Conservation (phyloP, 2,329 filamentous ascomycete genomes). For the Amesomyces nigricolor region DNA sequence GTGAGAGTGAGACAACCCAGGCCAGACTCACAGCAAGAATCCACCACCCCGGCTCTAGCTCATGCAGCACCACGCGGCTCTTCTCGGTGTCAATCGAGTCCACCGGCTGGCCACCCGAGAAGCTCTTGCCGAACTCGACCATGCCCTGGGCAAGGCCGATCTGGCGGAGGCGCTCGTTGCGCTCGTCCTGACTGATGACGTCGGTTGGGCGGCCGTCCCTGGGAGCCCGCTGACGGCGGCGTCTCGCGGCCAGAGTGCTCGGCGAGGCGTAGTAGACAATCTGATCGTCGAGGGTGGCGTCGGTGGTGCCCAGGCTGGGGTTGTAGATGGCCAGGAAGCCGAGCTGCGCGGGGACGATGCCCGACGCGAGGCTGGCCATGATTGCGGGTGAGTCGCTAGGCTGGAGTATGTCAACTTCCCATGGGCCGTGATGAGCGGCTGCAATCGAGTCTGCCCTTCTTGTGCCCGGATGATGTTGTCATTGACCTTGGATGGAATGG, state of each 20-base stretch:
- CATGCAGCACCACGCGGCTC: constrained; percentile 74
- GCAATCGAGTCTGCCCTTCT: no score
- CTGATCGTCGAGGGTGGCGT: constrained; percentile 71
- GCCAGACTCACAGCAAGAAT: constrained; percentile 69
- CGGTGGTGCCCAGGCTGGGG: constrained; percentile 52
- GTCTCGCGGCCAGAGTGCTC: constrained; percentile 38
- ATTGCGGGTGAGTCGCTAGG: neutral
- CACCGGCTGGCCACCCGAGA: constrained; percentile 69
- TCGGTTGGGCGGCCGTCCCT: constrained; percentile 38
- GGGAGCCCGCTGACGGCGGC: constrained; percentile 35
- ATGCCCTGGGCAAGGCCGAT: constrained; percentile 96
- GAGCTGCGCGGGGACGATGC: constrained; percentile 70
- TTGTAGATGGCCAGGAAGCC: constrained; percentile 95
- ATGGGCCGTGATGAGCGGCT: no score
- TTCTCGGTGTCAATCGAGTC: constrained; percentile 90
- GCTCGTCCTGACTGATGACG: constrained; percentile 54
- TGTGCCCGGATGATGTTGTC: no score
- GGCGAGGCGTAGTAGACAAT: constrained; percentile 87
- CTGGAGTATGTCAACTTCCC: no score
- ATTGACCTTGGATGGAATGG: no score
- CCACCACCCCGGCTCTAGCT: constrained; percentile 93
- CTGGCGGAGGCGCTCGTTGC: constrained; percentile 83
- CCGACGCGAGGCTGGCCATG: constrained; percentile 13
- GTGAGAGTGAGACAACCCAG: no score
- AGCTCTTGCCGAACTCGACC: constrained; percentile 85